Conservation (phyloP, 1,284 basidiomycete genomes). For the Sporisorium sorghi region DNA sequence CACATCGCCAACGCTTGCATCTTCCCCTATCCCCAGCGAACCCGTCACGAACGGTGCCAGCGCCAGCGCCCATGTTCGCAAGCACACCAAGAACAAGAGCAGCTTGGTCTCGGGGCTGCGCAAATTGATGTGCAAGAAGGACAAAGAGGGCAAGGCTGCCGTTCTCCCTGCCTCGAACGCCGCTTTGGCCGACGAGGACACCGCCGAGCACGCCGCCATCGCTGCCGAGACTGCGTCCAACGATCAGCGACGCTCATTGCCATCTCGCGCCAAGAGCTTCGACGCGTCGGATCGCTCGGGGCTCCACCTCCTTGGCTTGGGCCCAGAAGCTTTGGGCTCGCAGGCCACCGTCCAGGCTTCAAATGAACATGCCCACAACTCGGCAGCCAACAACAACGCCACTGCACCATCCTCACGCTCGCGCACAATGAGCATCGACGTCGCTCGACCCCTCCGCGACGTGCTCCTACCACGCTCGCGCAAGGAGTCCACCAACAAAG, state of each 20-base stretch:
- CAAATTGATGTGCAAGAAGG: slow-evolving; percentile 41
- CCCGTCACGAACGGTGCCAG: background rate
- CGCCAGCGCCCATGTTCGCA: slow-evolving; percentile 12
- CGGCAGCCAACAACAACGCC: background rate
- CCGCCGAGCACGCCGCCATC: background rate
- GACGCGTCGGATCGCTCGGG: slow-evolving; percentile 3
- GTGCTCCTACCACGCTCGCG: slow-evolving; percentile 23
- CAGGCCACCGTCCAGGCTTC: background rate
- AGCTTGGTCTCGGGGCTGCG: slow-evolving; percentile 43
- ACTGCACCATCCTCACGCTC: slow-evolving; percentile 24
- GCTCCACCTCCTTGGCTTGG: slow-evolving; percentile 22
- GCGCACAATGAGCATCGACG: slow-evolving; percentile 40
- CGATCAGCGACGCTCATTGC: background rate
- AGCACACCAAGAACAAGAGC: slow-evolving; percentile 42
- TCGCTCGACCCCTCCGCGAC: slow-evolving; percentile 27
- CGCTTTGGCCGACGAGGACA: background rate
- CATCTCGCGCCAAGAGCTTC: background rate
- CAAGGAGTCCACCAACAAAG: slow-evolving; percentile 11
- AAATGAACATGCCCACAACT: background rate
- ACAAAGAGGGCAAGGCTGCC: slow-evolving; percentile 14
- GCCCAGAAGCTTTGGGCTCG: slow-evolving; percentile 14
- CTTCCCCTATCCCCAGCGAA: background rate
- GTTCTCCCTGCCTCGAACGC: background rate
- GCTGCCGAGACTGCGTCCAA: background rate
- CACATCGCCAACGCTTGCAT: background rate